Evolutionary conservation across 2,329 filamentous ascomycete genomes (phyloP), one percentile per base, ranked within the genome.

Genomic region (Colletotrichum sansevieriae): DNA sequence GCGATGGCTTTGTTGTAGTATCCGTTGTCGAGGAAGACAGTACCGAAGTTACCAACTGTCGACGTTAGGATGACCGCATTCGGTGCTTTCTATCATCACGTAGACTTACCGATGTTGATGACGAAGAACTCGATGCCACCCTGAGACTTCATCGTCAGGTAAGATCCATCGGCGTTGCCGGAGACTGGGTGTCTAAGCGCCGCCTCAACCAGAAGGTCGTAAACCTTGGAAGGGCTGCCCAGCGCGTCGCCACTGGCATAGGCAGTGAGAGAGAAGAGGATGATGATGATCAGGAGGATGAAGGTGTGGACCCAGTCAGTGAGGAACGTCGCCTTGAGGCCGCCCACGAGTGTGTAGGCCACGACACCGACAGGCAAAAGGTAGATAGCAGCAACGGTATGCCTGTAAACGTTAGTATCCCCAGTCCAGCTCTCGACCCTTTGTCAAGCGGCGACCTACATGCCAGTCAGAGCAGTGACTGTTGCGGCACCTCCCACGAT

Each of bases 1-100:
- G 92, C 91, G 75, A 95, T 95, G 13, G 92, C 92, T 79, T 95
- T 95, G 83, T 95, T 94, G 81, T 93, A 94, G 83, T 94, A 95
- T 20, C 90, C 89, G 72, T 93, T 93, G 76, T 94, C 92, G 54
- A 91, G 84, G 82, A 94, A 94, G 10, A 94, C 91, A 3, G 91
- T 92, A 71, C 83, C 89, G 67, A 93, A 94, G 78, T 93, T 92
- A 47, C 91, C 91, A 54, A 93, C 65, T 67, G 18, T 10, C 20
- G 1, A 2, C 4, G 78, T 1, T 81, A 79, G 58, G 29, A 29
- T 13, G 84, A 83, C 1, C 85, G 76, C 4, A 86, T 18, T 2
- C 13, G 11, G 12, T 55, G 46, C 41, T 47, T 2, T 1, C 56
- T 59, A 58, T 29, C 0, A 2, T 10, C 0, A 2, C 8, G 12